phyloP scores from a whole-genome alignment of 176 grass and related monocot species.

The Zea luxurians region DNA sequence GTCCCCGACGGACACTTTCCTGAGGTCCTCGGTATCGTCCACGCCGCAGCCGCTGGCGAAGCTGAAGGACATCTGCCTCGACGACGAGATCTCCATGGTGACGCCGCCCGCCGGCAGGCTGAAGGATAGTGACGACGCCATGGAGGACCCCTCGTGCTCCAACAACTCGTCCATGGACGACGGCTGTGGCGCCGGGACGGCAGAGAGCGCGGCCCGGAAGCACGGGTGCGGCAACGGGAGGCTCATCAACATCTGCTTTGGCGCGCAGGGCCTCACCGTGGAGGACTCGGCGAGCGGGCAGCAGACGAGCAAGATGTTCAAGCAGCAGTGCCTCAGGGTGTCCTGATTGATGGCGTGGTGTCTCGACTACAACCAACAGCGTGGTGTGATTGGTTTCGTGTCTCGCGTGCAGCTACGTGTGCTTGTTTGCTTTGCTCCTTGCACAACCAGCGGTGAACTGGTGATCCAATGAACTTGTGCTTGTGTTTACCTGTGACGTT shows the following conservation, averaged over 20 bases:
- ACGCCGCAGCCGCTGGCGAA: slow-evolving; percentile 39
- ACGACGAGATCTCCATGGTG: slow-evolving; percentile 36
- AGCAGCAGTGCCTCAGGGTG: slow-evolving; percentile 50
- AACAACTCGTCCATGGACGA: slow-evolving; percentile 49
- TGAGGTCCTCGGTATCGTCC: slow-evolving; percentile 37
- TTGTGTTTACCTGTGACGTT: background rate
- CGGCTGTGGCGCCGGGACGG: background rate
- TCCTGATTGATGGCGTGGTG: slow-evolving; percentile 40
- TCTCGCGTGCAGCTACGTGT: background rate
- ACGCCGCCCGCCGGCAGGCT: slow-evolving; percentile 46
- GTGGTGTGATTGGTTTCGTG: slow-evolving; percentile 1
- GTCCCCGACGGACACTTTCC: slow-evolving; percentile 21
- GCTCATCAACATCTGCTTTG: slow-evolving; percentile 91
- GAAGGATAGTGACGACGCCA: slow-evolving; percentile 48
- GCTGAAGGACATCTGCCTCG: slow-evolving; percentile 57
- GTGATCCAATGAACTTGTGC: background rate
- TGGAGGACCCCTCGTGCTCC: slow-evolving; percentile 64
- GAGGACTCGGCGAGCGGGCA: slow-evolving; percentile 61
- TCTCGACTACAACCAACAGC: slow-evolving; percentile 10
- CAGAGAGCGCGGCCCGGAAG: slow-evolving; percentile 35
- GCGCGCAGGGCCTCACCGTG: slow-evolving; percentile 65
- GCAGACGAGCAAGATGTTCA: slow-evolving; percentile 56
- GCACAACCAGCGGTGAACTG: background rate
- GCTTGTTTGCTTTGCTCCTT: background rate
- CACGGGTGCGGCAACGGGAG: slow-evolving; percentile 51